A percentile compares a stretch with the other conserved stretches of the same genome.
Conservation (phyloP, 2,329 filamentous ascomycete species). For the Microsporum ferrugineum region DNA sequence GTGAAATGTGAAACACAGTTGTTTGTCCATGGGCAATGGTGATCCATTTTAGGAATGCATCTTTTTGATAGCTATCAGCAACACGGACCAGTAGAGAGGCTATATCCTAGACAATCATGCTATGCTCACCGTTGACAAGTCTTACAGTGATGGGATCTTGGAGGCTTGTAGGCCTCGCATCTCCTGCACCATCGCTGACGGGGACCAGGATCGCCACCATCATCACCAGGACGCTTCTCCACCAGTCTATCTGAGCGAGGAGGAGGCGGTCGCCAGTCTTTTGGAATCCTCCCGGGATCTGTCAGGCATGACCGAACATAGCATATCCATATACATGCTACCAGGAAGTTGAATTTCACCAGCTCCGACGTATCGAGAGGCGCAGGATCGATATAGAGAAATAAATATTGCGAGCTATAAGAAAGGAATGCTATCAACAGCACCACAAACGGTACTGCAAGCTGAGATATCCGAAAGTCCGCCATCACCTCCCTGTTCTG, state of each 20-base stretch:
- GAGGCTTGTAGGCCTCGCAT: constrained; percentile 51
- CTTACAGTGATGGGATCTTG: constrained; percentile 54
- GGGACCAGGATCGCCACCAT: constrained; percentile 2
- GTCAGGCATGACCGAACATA: constrained; percentile 49
- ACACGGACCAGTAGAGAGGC: not conserved
- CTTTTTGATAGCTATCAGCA: constrained; percentile 21
- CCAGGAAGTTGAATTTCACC: constrained; percentile 45
- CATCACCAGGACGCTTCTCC: constrained; percentile 13
- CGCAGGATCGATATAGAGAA: constrained; percentile 42
- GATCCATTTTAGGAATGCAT: constrained; percentile 55
- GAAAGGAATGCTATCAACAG: constrained; percentile 48
- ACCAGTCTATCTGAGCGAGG: not conserved
- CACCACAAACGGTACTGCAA: constrained; percentile 45
- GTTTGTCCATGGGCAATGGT: constrained; percentile 55
- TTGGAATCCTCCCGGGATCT: constrained; percentile 46
- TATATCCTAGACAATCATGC: not conserved
- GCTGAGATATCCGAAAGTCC: constrained; percentile 24
- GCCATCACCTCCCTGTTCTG: constrained; percentile 14
- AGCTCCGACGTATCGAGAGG: constrained; percentile 41
- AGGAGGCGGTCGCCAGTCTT: constrained; percentile 25
- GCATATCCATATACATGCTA: constrained; percentile 46
- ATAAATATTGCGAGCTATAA: constrained; percentile 49
- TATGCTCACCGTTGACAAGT: constrained; percentile 44
- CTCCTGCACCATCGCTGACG: constrained; percentile 48
- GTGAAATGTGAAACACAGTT: constrained; percentile 57